phyloP scores from a whole-genome alignment of 2,329 filamentous ascomycete species.

The Pestalotiopsis sp. region DNA sequence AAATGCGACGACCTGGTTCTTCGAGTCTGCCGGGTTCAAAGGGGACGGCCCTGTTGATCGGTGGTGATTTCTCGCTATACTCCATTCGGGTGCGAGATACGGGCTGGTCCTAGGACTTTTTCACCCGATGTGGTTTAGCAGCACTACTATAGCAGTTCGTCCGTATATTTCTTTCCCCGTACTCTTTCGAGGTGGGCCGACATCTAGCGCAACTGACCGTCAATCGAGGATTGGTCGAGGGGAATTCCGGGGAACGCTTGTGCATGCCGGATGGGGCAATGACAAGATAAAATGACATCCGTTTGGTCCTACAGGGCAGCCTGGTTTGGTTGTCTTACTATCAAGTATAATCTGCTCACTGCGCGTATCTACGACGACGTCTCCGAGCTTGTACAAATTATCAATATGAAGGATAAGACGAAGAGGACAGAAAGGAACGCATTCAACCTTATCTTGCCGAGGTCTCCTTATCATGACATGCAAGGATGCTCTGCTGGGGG shows the following conservation, averaged over 20 bases:
- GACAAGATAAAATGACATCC: background rate
- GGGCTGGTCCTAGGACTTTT: background rate
- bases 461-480: background rate
- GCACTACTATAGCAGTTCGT: background rate
- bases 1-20: background rate
- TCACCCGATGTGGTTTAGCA: background rate
- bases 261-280: background rate
- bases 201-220: background rate
- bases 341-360: background rate
- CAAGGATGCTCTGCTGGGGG: background rate
- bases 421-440: background rate
- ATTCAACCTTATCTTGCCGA: background rate
- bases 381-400: background rate
- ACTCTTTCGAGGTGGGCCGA: background rate
- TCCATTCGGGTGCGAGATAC: background rate
- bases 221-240: background rate
- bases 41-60: background rate
- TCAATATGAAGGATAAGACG: background rate
- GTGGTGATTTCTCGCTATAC: background rate
- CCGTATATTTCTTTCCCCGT: background rate
- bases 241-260: background rate
- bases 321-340: background rate
- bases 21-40: background rate
- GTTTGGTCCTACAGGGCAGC: background rate
- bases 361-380: background rate